Base-by-base conservation (phyloP, 306 rosid genomes). In the Corylus heterophylla region DNA sequence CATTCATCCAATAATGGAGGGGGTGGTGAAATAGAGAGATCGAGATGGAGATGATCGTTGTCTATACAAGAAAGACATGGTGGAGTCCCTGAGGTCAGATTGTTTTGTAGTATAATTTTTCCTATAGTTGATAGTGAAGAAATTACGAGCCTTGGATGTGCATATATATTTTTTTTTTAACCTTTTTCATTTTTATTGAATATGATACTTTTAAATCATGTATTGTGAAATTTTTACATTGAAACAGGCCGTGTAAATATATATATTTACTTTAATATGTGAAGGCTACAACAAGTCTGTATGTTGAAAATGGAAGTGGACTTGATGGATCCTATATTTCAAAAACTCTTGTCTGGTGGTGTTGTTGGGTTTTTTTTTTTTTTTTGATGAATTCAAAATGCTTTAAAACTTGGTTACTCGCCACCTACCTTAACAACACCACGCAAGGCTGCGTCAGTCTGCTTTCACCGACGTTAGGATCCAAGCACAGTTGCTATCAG, bases 211-310 rank as follows among this genome's bases (percentile, higher is more conserved):
- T 75, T 64, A 83, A 56, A 8, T 80, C 74, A 78, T 83, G 73
- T 78, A 77, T 71, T 76, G 78, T 58, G 25, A 20, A 69, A 58
- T 22, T 74, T 39, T 47, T 85, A 74, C 63, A 45, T 79, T 71
- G 74, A 78, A 74, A 71, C 2, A 56, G 81, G 81, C 64, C 51
- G 72, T 84, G 91, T 88, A 88, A 81, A 88, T 87, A 89, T 87
- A 89, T 74, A 73, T 63, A 71, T 73, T 56, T 66, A 10, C 39
- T 72, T 27, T 27, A 13, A 58, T 69, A 71, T 64, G 78, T 58
- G 75, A 83, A 51, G 74, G 61, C 44, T 81, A 81, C 59, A 27
- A 81, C 59, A 27, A 69, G 64, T 71, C 74, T 80, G 54, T 67
- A 7, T 75, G 55, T 68, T 0, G 25, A 20, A 27, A 17, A 59